Evolutionary conservation across 345 rosid genomes (phyloP), one percentile per base, ranked within the genome.

Genomic region (Euphorbia tirucalli): DNA sequence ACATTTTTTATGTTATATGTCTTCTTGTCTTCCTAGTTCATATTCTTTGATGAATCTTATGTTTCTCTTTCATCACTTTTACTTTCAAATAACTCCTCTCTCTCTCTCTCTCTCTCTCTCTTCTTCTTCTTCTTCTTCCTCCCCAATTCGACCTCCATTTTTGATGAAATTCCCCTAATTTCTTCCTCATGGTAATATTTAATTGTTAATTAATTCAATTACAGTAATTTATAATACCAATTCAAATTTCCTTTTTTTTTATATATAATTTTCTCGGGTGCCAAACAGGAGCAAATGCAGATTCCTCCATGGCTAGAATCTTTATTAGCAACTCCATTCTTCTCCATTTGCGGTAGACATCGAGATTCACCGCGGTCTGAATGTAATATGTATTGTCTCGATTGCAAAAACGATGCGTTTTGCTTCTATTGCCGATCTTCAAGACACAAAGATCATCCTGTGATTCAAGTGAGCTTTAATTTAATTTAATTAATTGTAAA

Each of bases 331-430:
- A 77, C 92, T 30, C 66, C 75, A 37, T 91, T 91, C 76, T 93
- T 93, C 87, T 73, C 71, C 67, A 75, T 85, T 56, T 93, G 98
- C 75, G 70, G 80, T 8, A 78, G 61, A 11, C 98, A 93, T 32
- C 72, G 80, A 22, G 87, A 86, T 39, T 81, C 96, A 19, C 83
- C 96, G 0, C 71, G 90, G 37, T 87, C 86, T 32, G 97, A 93
- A 83, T 88, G 92, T 74, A 93, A 93, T 73, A 87, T 93, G 97
- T 93, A 80, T 79, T 93, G 98, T 65, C 73, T 93, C 27, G 96
- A 87, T 49, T 93, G 98, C 65, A 80, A 73, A 21, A 83, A 76
- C 65, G 80, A 69, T 11, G 84, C 93, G 25, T 91, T 91, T 77
- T 93, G 96, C 81, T 86, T 87, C 78, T 91, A 88, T 59, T 93